Base-by-base conservation (phyloP, 192 early-diverging fungal genomes). In the Cladochytrium replicatum region DNA sequence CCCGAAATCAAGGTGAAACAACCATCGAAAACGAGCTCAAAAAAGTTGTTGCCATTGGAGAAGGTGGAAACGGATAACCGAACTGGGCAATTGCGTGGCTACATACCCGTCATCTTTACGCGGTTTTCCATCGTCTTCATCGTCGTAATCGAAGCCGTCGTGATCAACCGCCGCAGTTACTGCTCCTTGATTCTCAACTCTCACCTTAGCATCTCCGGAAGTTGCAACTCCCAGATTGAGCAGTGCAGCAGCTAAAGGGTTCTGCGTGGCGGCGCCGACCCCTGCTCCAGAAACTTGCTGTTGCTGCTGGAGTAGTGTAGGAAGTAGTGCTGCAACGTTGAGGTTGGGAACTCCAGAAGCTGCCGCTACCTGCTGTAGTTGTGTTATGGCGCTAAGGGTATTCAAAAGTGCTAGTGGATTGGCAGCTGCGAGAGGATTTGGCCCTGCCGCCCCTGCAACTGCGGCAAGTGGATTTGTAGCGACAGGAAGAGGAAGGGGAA, bases 71-170 rank as follows among this genome's bases (percentile, higher is more conserved):
- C 13, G 34, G 34, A 37, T 37, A 13, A 13, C 17, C 34, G 17
- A 17, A 37, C 34, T 37, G 13, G 17, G 13, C 17, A 17, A 17
- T 37, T 37, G 34, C 17, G 13, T 37, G 34, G 34, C 13, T 37
- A 13, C 13, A 37, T 37, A 37, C 17, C 13, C 13, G 34, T 13
- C 13, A 17, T n/a, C n/a, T n/a, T n/a, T n/a, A n/a, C n/a, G n/a
- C n/a, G n/a, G n/a, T n/a, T 13, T 47, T 8, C 46, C 46, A 19
- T 47, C 34, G 17, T 51, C 50, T 46, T 51, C 50, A 21, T 51
- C 50, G 23, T 30, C 25, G 42, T 51, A 51, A 48, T 51, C 45
- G 50, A 51, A 51, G 17, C 17, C 34, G 34, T 37, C 34, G 34
- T 37, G 34, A 37, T 13, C 13, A 37, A 37, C 17, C 34, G 34